Evolutionary conservation across 441 rosid species (phyloP), one percentile per base, ranked within the genome.

Genomic region (Eutrema salsugineum): DNA sequence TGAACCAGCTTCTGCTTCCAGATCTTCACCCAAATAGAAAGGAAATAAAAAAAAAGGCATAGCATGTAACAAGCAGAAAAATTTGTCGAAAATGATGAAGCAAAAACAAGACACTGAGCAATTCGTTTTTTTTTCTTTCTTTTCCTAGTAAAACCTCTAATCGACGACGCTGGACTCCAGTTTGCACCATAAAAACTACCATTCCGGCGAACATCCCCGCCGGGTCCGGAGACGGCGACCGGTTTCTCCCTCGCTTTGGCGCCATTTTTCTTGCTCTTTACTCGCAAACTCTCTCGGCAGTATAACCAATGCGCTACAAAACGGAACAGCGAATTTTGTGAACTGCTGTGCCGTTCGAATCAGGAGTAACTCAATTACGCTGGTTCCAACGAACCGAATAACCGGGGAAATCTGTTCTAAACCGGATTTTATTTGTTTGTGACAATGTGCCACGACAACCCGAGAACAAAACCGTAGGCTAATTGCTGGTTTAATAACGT

Each of bases 1-100:
- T 92, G 97, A 44, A 84, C 66, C 68, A 94, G 83, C 80, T 85
- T 94, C 77, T 88, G 93, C 91, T 83, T 91, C 99, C 97, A 94
- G 22, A 94, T 88, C 97, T 94, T 79, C 48, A 53, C 50, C 63
- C 65, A 22, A 10, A 68, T 30, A 20, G 16, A 7, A 58, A 38
- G 20, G 28, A 22, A 10, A 65, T 30, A 20, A 12, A 7, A 58
- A 38, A 32, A 33, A 46, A 8, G 7, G 5, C 14, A 19, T 22
- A 30, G 5, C 22, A 73, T 11, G 1, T 43, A 68, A 46, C 8
- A 56, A 59, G 36, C 0, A 14, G 1, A 49, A 17, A 8, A 14
- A 47, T 11, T n/a, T 16, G n/a, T 50, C 50, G 17, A 7, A 36
- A 16, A 1, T 27, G 22, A 47, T 24, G 32, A 48, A 57, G 49